These are phyloP conservation scores for Wilcoxina mikolae DNA, from an alignment of 495 filamentous ascomycete genomes.

Conservation along the genomic window DNA sequence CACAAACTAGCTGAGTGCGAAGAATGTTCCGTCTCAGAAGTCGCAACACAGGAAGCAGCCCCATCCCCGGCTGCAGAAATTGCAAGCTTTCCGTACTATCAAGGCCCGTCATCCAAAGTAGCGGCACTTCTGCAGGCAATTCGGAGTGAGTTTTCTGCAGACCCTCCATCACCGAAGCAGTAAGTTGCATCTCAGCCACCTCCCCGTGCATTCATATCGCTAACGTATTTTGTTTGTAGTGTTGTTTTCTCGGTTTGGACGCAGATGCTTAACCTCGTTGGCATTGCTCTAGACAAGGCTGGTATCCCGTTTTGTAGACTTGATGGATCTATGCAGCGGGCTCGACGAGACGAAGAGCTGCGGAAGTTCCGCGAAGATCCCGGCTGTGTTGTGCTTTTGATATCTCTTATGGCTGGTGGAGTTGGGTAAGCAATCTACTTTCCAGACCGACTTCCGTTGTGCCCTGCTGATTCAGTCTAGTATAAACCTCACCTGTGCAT, in stretches of 20 bases:
- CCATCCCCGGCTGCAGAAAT: not conserved
- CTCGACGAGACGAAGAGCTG: conserved; percentile 8
- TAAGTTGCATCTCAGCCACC: not conserved
- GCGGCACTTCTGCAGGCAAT: not conserved
- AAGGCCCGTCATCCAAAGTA: not conserved
- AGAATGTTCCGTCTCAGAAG: not conserved
- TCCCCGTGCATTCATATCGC: conserved; percentile 7
- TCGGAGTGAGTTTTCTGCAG: not conserved
- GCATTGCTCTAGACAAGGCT: conserved; percentile 29
- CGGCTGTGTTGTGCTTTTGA: conserved; percentile 33
- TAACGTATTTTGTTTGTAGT: conserved; percentile 13
- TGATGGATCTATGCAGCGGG: conserved; percentile 20
- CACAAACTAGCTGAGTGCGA: not conserved
- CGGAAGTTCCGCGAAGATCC: conserved; percentile 6
- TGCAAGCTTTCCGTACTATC: not conserved
- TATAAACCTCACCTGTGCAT: conserved; percentile 48
- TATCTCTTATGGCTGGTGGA: conserved; percentile 35
- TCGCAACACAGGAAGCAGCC: not conserved
- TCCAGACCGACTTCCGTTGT: not conserved
- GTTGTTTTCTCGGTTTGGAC: conserved; percentile 32
- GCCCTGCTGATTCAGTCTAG: conserved; percentile 8
- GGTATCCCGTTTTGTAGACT: not conserved
- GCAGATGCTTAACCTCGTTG: conserved; percentile 24
- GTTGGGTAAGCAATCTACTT: conserved; percentile 33
- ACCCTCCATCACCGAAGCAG: not conserved